These are phyloP conservation scores for Laburnicola sp. DNA, from an alignment of 2,329 filamentous ascomycete genomes.

Conservation along the genomic window DNA sequence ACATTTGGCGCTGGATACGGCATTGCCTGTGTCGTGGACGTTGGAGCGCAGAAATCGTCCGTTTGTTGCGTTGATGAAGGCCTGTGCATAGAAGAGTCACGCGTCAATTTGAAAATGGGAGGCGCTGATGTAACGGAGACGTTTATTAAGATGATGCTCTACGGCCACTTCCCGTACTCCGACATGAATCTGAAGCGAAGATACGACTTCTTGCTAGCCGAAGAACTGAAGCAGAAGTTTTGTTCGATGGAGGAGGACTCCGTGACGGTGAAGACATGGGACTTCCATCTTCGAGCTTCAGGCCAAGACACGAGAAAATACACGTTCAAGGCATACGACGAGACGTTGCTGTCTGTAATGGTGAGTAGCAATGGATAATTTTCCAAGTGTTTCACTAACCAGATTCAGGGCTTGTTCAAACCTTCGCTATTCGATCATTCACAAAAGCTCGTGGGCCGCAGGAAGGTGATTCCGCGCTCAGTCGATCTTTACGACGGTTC, in stretches of 20 bases:
- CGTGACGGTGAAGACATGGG: slow-evolving; percentile 82
- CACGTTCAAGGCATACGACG: slow-evolving; percentile 95
- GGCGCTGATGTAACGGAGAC: slow-evolving; percentile 91
- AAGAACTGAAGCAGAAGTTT: slow-evolving; percentile 92
- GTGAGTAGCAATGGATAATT: slow-evolving; percentile 35
- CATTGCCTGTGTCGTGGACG: slow-evolving; percentile 90
- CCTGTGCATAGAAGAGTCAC: slow-evolving; percentile 89
- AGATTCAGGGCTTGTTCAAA: slow-evolving; percentile 73
- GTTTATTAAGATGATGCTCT: slow-evolving; percentile 97
- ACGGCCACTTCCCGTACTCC: slow-evolving; percentile 91
- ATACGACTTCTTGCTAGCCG: slow-evolving; percentile 90
- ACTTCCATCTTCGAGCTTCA: slow-evolving; percentile 87
- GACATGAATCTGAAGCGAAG: slow-evolving; percentile 89
- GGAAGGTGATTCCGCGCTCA: slow-evolving; percentile 81
- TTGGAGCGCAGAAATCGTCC: slow-evolving; percentile 96
- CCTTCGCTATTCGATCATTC: slow-evolving; percentile 83
- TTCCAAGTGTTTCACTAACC: slow-evolving; percentile 12
- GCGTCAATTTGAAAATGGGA: slow-evolving; percentile 92
- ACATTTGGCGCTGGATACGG: slow-evolving; percentile 95
- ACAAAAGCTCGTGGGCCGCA: slow-evolving; percentile 75
- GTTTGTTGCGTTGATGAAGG: slow-evolving; percentile 97
- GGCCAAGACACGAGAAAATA: slow-evolving; percentile 92
- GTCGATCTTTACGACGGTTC: slow-evolving; percentile 93
- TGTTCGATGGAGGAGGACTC: slow-evolving; percentile 90
- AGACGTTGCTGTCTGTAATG: slow-evolving; percentile 91